These are phyloP conservation scores for Pythium vanterpoolii DNA, from an alignment of 352 stramenopile species.

Conservation along the genomic window DNA sequence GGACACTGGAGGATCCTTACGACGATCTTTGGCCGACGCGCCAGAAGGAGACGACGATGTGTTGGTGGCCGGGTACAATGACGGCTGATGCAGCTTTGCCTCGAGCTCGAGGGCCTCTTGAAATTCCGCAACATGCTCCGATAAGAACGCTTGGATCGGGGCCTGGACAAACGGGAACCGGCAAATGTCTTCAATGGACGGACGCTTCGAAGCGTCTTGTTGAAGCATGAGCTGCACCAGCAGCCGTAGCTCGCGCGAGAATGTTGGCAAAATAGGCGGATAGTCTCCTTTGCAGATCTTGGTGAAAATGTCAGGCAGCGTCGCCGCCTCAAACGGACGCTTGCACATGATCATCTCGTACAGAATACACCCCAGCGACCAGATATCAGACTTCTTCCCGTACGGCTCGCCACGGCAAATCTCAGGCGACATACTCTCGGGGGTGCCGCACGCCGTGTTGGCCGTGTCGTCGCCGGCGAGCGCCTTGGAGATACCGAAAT, in stretches of 20 bases:
- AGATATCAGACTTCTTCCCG: slow-evolving; percentile 89
- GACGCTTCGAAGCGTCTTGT: slow-evolving; percentile 79
- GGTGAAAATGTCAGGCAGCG: slow-evolving; percentile 79
- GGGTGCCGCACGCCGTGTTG: slow-evolving; percentile 80
- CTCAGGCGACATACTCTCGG: slow-evolving; percentile 88
- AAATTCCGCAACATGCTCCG: slow-evolving; percentile 83
- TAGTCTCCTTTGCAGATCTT: slow-evolving; percentile 90
- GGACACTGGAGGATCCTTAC: slow-evolving; percentile 34
- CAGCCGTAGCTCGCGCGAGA: slow-evolving; percentile 77
- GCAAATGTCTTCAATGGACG: slow-evolving; percentile 88
- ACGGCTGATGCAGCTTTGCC: slow-evolving; percentile 84
- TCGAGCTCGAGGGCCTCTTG: slow-evolving; percentile 83
- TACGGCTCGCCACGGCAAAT: slow-evolving; percentile 87
- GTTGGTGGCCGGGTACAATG: slow-evolving; percentile 47
- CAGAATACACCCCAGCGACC: slow-evolving; percentile 86
- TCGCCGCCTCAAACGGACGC: slow-evolving; percentile 81
- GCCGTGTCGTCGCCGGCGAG: slow-evolving; percentile 75
- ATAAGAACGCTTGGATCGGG: slow-evolving; percentile 82
- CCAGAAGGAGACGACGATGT: background rate
- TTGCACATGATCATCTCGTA: slow-evolving; percentile 90
- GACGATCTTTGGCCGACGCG: background rate
- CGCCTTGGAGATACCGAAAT: slow-evolving; percentile 89
- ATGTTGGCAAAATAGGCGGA: slow-evolving; percentile 66
- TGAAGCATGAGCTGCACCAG: slow-evolving; percentile 88
- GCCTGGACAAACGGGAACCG: slow-evolving; percentile 84